A percentile compares a stretch with the other conserved stretches of the same genome.
Evolutionary conservation across 805 yeast species (phyloP).

Genomic region (Saccharomycopsis sp.): DNA sequence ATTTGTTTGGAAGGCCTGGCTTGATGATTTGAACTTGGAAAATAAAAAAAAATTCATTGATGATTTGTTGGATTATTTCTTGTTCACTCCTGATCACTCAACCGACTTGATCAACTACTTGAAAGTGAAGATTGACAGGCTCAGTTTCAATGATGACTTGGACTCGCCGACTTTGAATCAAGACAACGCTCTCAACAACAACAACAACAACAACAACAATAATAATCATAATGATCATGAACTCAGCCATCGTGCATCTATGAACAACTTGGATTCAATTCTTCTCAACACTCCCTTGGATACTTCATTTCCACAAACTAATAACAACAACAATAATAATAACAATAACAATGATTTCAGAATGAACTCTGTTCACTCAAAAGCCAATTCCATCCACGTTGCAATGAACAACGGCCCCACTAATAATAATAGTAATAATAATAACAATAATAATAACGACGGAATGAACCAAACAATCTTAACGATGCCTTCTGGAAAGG

Average conservation of each 20-base stretch:
- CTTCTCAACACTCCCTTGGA: conserved; percentile 2
- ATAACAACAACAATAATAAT: not conserved
- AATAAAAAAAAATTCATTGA: conserved; percentile 18
- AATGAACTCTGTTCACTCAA: conserved; percentile 9
- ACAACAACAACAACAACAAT: not conserved
- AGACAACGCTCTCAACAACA: not conserved
- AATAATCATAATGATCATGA: not conserved
- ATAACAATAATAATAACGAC: conserved; percentile 10
- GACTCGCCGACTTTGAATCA: conserved; percentile 12
- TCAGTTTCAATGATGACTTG: conserved; percentile 20
- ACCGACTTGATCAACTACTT: conserved; percentile 18
- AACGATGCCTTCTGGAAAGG: conserved; percentile 3
- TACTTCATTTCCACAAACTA: not conserved
- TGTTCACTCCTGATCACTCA: conserved; percentile 18
- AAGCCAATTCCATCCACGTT: conserved; percentile 9
- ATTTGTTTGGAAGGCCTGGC: conserved; percentile 12
- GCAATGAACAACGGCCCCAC: too few relatives aligned
- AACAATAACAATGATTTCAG: not conserved
- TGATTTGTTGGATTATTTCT: conserved; percentile 19
- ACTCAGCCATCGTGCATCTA: conserved; percentile 4
- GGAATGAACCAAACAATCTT: conserved; percentile 16
- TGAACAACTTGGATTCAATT: conserved; percentile 11
- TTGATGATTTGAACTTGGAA: conserved; percentile 10
- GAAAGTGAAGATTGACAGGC: conserved; percentile 17
- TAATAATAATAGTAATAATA: conserved; percentile 3